Base-by-base conservation (phyloP, 2,329 filamentous ascomycete genomes). In the Clonostachys solani region DNA sequence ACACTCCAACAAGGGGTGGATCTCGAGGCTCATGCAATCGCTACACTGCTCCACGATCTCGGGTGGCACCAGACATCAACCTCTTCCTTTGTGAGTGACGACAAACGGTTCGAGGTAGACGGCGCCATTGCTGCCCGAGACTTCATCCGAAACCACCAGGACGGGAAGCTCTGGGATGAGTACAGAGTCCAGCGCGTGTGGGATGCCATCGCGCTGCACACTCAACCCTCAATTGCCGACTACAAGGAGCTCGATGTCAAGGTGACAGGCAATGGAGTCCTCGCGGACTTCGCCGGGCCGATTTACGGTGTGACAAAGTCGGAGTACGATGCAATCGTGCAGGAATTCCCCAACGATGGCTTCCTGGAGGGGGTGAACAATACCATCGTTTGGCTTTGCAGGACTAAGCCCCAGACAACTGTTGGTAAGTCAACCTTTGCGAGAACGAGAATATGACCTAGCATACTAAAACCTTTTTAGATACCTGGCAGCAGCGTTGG, bases 101-200 rank as follows among this genome's bases (percentile, higher is more conserved):
- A 77, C 56, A n/a, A 18, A n/a, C 66, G 73, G 9, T 78, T 78
- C 55, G 74, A 78, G 50, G 70, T 77, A 19, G 74, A 78, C 53
- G 68, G 73, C 13, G 74, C 73, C 9, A 66, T 71, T 46, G 68
- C 64, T 3, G 69, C 73, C 2, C 56, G 68, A 1, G 56, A 65
- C 1, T 75, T 74, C 47, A 45, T 74, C 42, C 47, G 45, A 34
- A 45, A 38, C 13, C 49, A 56, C 12, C 36, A 18, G 38, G 43
- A 63, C 45, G 51, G 51, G 16, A 47, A 47, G n/a, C 47, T 52
- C 6, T 74, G 70, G 69, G 63, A 71, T 42, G 58, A 66, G 29
- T 61, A 65, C 33, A 60, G 68, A 5, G 50, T 69, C 5, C 73
- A 77, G 56, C 60, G 75, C 9, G 34, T 43, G 10, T 47, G 46